Conservation (phyloP, 2,329 filamentous ascomycete species). For the Aspergillus arachidicola region DNA sequence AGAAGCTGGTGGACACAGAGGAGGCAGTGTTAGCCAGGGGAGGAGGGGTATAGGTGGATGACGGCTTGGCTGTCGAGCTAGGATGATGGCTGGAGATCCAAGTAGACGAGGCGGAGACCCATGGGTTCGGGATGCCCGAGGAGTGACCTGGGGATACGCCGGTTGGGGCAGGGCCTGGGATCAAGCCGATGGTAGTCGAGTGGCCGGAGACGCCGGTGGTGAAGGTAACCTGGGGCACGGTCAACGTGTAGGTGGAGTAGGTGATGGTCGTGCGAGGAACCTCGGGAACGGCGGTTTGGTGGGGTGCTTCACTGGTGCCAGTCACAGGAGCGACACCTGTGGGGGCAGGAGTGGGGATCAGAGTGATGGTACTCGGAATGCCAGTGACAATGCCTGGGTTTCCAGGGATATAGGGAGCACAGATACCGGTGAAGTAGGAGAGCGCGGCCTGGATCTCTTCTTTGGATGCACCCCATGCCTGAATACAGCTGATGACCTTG, state of each 20-base stretch:
- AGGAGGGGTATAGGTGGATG: constrained; percentile 9
- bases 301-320: constrained; percentile 43
- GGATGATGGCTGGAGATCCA: constrained; percentile 28
- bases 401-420: constrained; percentile 69
- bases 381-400: constrained; percentile 87
- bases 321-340: constrained; percentile 46
- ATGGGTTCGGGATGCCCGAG: constrained; percentile 24
- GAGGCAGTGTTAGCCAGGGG: constrained; percentile 9
- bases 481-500: constrained; percentile 79
- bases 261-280: constrained; percentile 45
- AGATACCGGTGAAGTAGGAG: constrained; percentile 88
- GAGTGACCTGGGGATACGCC: constrained; percentile 22
- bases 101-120: constrained; percentile 20
- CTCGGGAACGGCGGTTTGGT: constrained; percentile 23
- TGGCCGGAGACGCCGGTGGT: constrained; percentile 34
- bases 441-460: constrained; percentile 71
- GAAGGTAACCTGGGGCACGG: constrained; percentile 50
- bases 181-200: constrained; percentile 34
- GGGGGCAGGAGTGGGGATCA: constrained; percentile 50
- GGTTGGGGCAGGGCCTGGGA: constrained; percentile 26
- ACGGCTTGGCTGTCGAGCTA: constrained; percentile 7
- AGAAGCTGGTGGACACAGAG: background rate
- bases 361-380: constrained; percentile 63
- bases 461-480: constrained; percentile 70
- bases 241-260: constrained; percentile 45